These are phyloP conservation scores for Rutidosis leptorrhynchoides DNA, from an alignment of 129 eudicot species.

Conservation along the genomic window DNA sequence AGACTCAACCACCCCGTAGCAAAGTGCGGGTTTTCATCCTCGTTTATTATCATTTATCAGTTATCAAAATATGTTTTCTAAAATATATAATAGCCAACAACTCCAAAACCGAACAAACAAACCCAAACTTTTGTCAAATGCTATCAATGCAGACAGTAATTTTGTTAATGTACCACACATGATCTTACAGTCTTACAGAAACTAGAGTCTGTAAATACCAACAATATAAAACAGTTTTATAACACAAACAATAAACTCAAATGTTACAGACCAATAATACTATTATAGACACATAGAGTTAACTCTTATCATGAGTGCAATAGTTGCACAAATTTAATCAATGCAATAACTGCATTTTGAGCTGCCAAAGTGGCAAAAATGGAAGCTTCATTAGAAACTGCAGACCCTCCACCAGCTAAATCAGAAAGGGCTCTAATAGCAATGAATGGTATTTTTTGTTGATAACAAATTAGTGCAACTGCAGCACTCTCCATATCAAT, in stretches of 20 bases:
- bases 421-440: slow-evolving; percentile 68
- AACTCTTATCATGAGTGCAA: slow-evolving; percentile 10
- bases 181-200: background rate
- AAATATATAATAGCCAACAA: too few species aligned
- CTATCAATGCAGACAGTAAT: background rate
- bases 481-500: slow-evolving; percentile 86
- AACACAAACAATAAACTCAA: background rate
- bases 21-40: too few species aligned
- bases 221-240: background rate
- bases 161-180: background rate
- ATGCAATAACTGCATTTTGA: slow-evolving; percentile 55
- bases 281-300: background rate
- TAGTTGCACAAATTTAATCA: slow-evolving; percentile 42
- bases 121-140: too few species aligned
- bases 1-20: too few species aligned
- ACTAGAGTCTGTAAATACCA: background rate
- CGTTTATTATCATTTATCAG: too few species aligned
- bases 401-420: slow-evolving; percentile 70
- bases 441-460: slow-evolving; percentile 53
- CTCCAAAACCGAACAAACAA: too few species aligned
- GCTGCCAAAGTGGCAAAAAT: slow-evolving; percentile 55
- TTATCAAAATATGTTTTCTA: too few species aligned
- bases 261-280: background rate
- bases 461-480: slow-evolving; percentile 58
- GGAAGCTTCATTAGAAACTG: slow-evolving; percentile 54